Evolutionary conservation across 1,284 basidiomycete species (phyloP).

Genomic region (Ganoderma sinense): DNA sequence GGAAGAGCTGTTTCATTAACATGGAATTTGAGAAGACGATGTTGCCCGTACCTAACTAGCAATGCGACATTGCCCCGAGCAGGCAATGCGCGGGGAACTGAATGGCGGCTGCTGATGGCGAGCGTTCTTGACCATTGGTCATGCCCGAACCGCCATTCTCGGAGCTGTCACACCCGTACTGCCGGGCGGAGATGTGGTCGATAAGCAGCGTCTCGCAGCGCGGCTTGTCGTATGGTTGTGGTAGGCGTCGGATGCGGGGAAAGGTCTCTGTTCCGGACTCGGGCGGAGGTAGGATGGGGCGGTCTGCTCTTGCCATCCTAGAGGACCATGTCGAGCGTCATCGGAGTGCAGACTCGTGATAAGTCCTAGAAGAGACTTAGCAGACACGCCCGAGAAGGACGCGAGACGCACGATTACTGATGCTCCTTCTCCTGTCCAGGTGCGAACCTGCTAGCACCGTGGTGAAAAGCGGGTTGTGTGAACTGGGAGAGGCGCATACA

Average conservation of each 20-base stretch:
- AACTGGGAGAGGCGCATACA: not conserved
- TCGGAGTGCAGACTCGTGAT: conserved; percentile 1
- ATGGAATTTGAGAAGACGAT: not conserved
- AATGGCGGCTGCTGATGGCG: not conserved
- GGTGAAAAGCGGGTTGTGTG: not conserved
- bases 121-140: not conserved
- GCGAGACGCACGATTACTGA: not conserved
- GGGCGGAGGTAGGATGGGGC: not conserved
- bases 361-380: conserved; percentile 24
- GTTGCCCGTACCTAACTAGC: not conserved
- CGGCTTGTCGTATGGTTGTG: not conserved
- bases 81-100: conserved; percentile 1
- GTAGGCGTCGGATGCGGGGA: not conserved
- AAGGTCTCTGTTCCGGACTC: not conserved
- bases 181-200: not conserved
- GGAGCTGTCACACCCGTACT: not conserved
- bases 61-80: not conserved
- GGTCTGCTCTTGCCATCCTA: not conserved
- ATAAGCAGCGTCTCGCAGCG: not conserved
- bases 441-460: not conserved
- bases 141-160: not conserved
- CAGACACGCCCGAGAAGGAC: conserved; percentile 8
- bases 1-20: not conserved
- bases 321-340: not conserved
- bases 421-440: conserved; percentile 1